Base-by-base conservation (phyloP, 305 asterid species). In the Rubia tinctorum region DNA sequence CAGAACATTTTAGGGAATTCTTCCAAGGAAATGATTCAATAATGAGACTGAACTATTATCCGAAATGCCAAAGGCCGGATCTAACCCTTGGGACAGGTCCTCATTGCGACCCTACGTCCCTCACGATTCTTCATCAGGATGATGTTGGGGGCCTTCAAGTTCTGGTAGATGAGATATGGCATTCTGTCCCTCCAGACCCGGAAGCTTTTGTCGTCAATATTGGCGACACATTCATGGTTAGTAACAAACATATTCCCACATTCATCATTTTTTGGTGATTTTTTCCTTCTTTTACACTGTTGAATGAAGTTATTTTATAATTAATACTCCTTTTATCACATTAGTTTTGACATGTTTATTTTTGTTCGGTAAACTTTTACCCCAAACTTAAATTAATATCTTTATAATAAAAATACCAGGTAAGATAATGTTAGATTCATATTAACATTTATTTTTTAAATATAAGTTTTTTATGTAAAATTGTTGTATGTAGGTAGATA, bases 201-300 rank as follows among this genome's bases (percentile, higher is more conserved):
- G 77, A 80, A 49, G 96, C 97, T 53, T 90, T 92, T 82, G 94
- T 90, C 27, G 88, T 92, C 82, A 91, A 91, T 86, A 87, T 91
- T 42, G 98, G 98, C 13, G 97, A 92, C 86, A 92, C 97, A 0
- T 90, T 92, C 94, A 82, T 87, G 96, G 96, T 88, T 64, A 68
- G 82, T 60, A 7, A 27, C 22, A 34, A 67, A 59, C 2, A 20
- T 49, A 63, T 34, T 13, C 49, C 18, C 55, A 8, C 37, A 3
- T 40, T 65, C 47, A 7, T 6, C 67, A 62, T 20, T 59, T 4
- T 39, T 59, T 8, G 15, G 22, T 59, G 65, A 59, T 59, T 59
- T 20, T 22, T 8, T 47, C n/a, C n/a, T n/a, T n/a, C n/a, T n/a
- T n/a, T n/a, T n/a, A n/a, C n/a, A n/a, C n/a, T n/a, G n/a, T n/a